Percentiles rank a stretch among this genome's conserved stretches.
Evolutionary conservation across 305 asterid genomes (phyloP).

Genomic region (Solanum hybrid): DNA sequence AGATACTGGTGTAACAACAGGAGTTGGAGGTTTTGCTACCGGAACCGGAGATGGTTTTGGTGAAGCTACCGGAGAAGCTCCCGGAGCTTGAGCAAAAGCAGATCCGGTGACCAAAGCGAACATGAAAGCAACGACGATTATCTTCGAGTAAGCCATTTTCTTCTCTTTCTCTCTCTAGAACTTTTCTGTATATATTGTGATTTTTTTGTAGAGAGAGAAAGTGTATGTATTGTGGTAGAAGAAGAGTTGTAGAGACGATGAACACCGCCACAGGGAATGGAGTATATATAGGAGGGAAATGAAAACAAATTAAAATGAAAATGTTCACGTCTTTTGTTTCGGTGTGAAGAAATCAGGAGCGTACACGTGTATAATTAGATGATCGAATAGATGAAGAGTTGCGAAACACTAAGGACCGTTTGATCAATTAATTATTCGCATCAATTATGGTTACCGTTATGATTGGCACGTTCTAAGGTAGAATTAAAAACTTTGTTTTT

Average conservation of each 20-base stretch:
- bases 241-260: not conserved
- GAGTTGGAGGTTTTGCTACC: slow-evolving; percentile 16
- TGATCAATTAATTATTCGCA: slow-evolving; percentile 3
- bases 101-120: slow-evolving; percentile 34
- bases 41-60: slow-evolving; percentile 22
- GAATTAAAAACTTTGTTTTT: not conserved
- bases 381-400: slow-evolving; percentile 6
- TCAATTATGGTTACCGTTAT: slow-evolving; percentile 32
- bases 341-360: slow-evolving; percentile 10
- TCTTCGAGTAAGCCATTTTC: slow-evolving; percentile 27
- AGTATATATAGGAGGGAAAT: slow-evolving; percentile 16
- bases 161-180: not conserved
- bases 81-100: slow-evolving; percentile 35
- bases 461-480: slow-evolving; percentile 28
- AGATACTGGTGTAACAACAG: slow-evolving; percentile 12
- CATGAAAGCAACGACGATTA: slow-evolving; percentile 11
- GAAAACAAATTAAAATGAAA: not conserved
- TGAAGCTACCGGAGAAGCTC: slow-evolving; percentile 23
- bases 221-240: not conserved
- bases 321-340: not conserved
- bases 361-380: slow-evolving; percentile 5
- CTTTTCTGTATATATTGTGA: not conserved
- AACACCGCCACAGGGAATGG: not conserved
- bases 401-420: slow-evolving; percentile 16
- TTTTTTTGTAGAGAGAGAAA: slow-evolving; percentile 1